Evolutionary conservation across 495 filamentous ascomycete genomes (phyloP).

Genomic region (Schizothecium vesticola): DNA sequence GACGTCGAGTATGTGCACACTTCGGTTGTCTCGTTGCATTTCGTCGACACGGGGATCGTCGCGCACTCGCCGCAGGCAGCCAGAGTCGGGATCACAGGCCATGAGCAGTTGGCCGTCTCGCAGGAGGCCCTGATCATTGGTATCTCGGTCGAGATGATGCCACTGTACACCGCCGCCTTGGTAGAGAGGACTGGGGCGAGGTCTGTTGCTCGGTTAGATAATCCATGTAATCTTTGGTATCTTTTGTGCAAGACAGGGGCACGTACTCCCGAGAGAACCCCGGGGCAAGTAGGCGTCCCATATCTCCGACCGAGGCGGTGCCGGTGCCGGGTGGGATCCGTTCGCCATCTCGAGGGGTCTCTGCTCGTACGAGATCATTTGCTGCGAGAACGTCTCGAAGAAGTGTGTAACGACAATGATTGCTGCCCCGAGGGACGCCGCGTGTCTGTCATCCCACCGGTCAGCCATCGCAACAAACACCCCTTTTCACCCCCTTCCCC

Average conservation of each 20-base stretch:
- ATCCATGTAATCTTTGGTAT: not conserved
- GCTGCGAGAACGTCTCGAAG: constrained; percentile 35
- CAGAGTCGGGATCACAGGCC: constrained; percentile 34
- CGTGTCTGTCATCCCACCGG: constrained; percentile 14
- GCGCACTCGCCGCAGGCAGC: constrained; percentile 31
- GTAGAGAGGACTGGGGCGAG: constrained; percentile 27
- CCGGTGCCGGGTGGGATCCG: constrained; percentile 11
- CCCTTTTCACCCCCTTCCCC: not conserved
- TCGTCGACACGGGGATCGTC: constrained; percentile 15
- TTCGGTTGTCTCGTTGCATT: constrained; percentile 19
- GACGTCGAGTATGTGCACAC: constrained; percentile 29
- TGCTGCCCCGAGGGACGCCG: constrained; percentile 32
- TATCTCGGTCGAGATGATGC: constrained; percentile 30
- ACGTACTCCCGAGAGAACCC: constrained; percentile 20
- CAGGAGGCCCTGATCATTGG: constrained; percentile 22
- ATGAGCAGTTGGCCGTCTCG: constrained; percentile 30
- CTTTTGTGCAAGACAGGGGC: not conserved
- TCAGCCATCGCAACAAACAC: not conserved
- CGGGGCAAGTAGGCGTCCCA: constrained; percentile 25
- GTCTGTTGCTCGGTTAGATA: constrained; percentile 14
- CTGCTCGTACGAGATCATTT: constrained; percentile 35
- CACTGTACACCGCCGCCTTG: constrained; percentile 35
- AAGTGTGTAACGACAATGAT: constrained; percentile 32
- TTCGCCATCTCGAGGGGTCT: constrained; percentile 12
- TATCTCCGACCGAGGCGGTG: constrained; percentile 25